phyloP scores from a whole-genome alignment of 352 stramenopile species.

The Phytopythium helicoides region DNA sequence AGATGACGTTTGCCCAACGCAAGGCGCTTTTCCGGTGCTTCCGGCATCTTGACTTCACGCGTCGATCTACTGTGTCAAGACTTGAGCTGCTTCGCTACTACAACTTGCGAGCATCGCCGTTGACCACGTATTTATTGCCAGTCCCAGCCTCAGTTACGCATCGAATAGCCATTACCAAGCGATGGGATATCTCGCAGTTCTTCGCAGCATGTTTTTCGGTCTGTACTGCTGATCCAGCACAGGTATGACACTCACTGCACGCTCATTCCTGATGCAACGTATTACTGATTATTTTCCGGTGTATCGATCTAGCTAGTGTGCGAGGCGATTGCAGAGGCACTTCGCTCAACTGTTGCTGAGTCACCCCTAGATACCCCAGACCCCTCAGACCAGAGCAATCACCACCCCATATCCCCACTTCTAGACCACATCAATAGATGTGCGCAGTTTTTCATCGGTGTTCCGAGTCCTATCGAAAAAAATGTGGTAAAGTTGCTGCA shows the following conservation, averaged over 20 bases:
- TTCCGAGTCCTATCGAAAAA: conserved; percentile 18
- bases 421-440: conserved; percentile 40
- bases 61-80: conserved; percentile 43
- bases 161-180: conserved; percentile 25
- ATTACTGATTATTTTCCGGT: not conserved
- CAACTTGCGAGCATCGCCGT: conserved; percentile 30
- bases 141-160: conserved; percentile 26
- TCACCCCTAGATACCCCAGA: not conserved
- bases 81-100: conserved; percentile 60
- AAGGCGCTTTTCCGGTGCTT: conserved; percentile 69
- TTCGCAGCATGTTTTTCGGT: conserved; percentile 53
- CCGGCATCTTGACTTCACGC: conserved; percentile 55
- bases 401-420: conserved; percentile 3
- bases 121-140: conserved; percentile 36
- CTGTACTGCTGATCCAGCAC: conserved; percentile 38
- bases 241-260: conserved; percentile 14
- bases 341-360: not conserved
- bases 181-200: conserved; percentile 63
- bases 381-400: not conserved
- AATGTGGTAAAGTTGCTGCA: conserved; percentile 18
- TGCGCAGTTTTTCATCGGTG: conserved; percentile 42
- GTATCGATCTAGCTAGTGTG: conserved; percentile 20
- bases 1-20: conserved; percentile 44
- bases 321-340: conserved; percentile 18
- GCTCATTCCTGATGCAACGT: not conserved